A percentile compares a stretch with the other conserved stretches of the same genome.
Evolutionary conservation across 768 basidiomycete species (phyloP).

Genomic region (Leccinellum rugosiceps): DNA sequence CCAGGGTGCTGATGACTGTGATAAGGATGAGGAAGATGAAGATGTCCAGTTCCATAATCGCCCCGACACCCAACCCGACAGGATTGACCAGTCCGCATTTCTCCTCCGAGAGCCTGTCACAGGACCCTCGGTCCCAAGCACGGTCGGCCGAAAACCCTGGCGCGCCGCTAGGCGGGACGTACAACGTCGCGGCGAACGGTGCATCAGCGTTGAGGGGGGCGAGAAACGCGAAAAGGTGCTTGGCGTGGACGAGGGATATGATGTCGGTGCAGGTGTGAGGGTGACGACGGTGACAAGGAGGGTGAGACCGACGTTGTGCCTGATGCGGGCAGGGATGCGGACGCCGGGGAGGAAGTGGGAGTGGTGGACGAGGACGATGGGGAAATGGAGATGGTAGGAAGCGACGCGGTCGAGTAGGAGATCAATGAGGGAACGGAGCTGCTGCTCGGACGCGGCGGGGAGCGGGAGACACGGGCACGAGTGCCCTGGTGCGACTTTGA

Average conservation of each 20-base stretch:
- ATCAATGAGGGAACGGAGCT: slow-evolving; percentile 24
- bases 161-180: slow-evolving; percentile 58
- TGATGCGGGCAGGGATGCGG: neutral
- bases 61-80: slow-evolving; percentile 36
- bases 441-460: slow-evolving; percentile 22
- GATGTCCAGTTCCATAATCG: neutral
- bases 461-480: slow-evolving; percentile 16
- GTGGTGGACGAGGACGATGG: neutral
- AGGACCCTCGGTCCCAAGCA: slow-evolving; percentile 67
- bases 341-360: neutral
- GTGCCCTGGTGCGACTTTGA: slow-evolving; percentile 11
- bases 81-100: no score
- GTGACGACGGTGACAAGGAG: neutral
- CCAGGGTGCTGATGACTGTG: neutral
- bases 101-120: slow-evolving; percentile 44
- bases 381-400: slow-evolving; percentile 7
- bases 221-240: slow-evolving; percentile 12
- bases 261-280: slow-evolving; percentile 11
- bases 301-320: neutral
- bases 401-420: slow-evolving; percentile 16
- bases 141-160: slow-evolving; percentile 72
- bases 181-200: slow-evolving; percentile 50
- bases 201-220: slow-evolving; percentile 29
- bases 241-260: slow-evolving; percentile 11
- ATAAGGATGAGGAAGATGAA: neutral